These are phyloP conservation scores for Saturnispora hagleri DNA, from an alignment of 805 yeast genomes.

Conservation along the genomic window DNA sequence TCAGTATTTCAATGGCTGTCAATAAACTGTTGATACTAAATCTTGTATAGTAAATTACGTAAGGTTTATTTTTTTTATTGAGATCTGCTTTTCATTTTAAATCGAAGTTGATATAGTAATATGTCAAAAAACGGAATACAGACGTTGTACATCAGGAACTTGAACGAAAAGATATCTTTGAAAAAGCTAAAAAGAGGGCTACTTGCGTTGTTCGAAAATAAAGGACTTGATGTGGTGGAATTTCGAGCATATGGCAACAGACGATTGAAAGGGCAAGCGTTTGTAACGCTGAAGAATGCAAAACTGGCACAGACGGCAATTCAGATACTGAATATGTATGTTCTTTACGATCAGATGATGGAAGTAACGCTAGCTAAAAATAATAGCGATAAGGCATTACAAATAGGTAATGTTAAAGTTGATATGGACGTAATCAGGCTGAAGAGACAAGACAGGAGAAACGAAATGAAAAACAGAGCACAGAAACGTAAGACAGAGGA, in stretches of 20 bases:
- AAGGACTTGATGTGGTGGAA: constrained; percentile 34
- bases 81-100: neutral
- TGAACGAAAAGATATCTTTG: constrained; percentile 59
- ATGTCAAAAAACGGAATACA: neutral
- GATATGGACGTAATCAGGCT: constrained; percentile 17
- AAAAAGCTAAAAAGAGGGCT: constrained; percentile 41
- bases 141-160: constrained; percentile 49
- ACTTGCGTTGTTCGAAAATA: constrained; percentile 35
- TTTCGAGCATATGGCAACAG: constrained; percentile 52
- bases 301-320: constrained; percentile 39
- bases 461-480: constrained; percentile 7
- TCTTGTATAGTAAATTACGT: neutral
- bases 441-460: constrained; percentile 16
- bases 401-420: constrained; percentile 12
- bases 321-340: constrained; percentile 31
- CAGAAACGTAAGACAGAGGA: constrained; percentile 13
- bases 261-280: constrained; percentile 77
- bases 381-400: constrained; percentile 33
- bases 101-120: neutral
- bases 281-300: constrained; percentile 43
- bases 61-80: neutral
- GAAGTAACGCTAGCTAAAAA: constrained; percentile 35
- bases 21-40: neutral
- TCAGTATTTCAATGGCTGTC: constrained; percentile 29
- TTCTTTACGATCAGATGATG: constrained; percentile 40